Evolutionary conservation across 2,329 filamentous ascomycete species (phyloP), one percentile per base, ranked within the genome.

Genomic region (Akanthomyces muscarius): DNA sequence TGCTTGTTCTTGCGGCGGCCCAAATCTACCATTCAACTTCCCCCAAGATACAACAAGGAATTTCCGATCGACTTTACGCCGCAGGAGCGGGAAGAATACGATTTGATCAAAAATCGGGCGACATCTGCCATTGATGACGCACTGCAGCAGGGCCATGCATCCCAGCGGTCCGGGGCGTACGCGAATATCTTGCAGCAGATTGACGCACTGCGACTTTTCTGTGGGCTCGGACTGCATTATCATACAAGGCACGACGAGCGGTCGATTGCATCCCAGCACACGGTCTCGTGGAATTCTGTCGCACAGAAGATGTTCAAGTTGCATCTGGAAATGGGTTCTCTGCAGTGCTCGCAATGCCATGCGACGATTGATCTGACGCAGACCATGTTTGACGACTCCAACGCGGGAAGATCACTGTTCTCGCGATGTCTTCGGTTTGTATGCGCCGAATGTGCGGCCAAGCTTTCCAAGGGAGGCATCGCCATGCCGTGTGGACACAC

Each of bases 131-230:
- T 80, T 4, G 72, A 77, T 2, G 73, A 78, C 13, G 73, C 73
- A 4, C 56, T 79, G 0, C 61, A 68, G 0, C 47, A 66, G 0
- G 65, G 67, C 1, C 54, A 65, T 0, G 68, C 69, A 0, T 50
- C 58, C 0, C 51, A 63, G 0, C 65, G 63, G 0, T 36, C 63
- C 0, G 66, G 66, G 0, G 64, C 70, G 0, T 80, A 75, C 52
- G 69, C 76, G 11, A 81, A 79, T 50, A 75, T 77, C 13, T 13
- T 83, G 1, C 76, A 80, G 63, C 72, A 75, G 48, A 80, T 83
- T 36, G 77, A 83, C 33, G 69, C 72, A 0, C 67, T 83, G 62
- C 70, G 80, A 1, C 69, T 81, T 18, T 69, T 82, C 3, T 83
- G 81, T 42, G 77, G 82, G 51, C 67, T 82, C 0, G 81, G 81